Conservation (phyloP, 306 rosid species). For the Fragaria nilgerrensis region DNA sequence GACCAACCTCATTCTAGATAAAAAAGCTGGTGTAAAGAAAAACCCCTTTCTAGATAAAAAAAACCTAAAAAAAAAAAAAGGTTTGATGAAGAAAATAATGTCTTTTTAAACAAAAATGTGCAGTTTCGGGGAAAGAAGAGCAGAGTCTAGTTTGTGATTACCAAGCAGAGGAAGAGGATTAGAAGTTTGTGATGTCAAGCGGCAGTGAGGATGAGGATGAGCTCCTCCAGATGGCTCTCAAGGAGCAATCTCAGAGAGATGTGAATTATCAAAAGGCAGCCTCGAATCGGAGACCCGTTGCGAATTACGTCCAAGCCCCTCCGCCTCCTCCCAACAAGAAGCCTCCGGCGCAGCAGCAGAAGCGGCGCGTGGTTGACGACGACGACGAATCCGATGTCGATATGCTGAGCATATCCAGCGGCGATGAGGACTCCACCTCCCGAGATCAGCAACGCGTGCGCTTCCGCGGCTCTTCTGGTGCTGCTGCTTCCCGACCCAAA, state of each 20-base stretch:
- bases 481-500: constrained; percentile 17
- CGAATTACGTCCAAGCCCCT: constrained; percentile 81
- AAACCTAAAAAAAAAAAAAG: too few species aligned
- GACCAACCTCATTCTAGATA: too few species aligned
- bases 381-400: constrained; percentile 97
- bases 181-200: constrained; percentile 59
- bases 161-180: neutral
- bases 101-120: too few species aligned
- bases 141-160: too few species aligned
- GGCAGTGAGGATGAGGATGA: constrained; percentile 89
- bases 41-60: too few species aligned
- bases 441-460: constrained; percentile 29
- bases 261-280: constrained; percentile 58
- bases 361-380: constrained; percentile 51
- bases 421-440: constrained; percentile 67
- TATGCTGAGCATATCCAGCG: constrained; percentile 98
- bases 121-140: too few species aligned
- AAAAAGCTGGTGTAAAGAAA: too few species aligned
- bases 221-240: constrained; percentile 90
- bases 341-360: constrained; percentile 24
- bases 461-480: constrained; percentile 25
- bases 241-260: constrained; percentile 85
- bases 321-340: constrained; percentile 28
- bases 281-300: constrained; percentile 68
- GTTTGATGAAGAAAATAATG: too few species aligned